Evolutionary conservation across 2,329 filamentous ascomycete genomes (phyloP).

Genomic region (Exophiala mesophila): DNA sequence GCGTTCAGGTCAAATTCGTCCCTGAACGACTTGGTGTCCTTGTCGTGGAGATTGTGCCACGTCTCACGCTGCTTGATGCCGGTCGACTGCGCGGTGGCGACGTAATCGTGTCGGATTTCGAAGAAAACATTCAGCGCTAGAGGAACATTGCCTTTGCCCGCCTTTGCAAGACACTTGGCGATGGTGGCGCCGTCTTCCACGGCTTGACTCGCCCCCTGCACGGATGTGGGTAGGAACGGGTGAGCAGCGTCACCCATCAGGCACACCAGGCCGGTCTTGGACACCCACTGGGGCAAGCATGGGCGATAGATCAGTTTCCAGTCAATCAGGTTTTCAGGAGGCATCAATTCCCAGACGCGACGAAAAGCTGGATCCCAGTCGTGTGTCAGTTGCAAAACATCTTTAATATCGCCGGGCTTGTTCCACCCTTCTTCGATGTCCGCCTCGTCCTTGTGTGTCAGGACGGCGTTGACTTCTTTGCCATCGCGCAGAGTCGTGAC

Average conservation of each 20-base stretch:
- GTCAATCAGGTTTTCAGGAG: slow-evolving; percentile 30
- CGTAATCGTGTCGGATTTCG: slow-evolving; percentile 8
- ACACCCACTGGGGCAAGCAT: slow-evolving; percentile 23
- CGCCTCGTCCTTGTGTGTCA: slow-evolving; percentile 39
- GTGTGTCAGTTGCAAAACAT: slow-evolving; percentile 47
- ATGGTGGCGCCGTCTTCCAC: slow-evolving; percentile 41
- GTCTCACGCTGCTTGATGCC: slow-evolving; percentile 21
- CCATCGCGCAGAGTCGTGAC: slow-evolving; percentile 13
- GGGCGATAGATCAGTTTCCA: slow-evolving; percentile 30
- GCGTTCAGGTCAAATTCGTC: slow-evolving; percentile 6
- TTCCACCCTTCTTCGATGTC: slow-evolving; percentile 54
- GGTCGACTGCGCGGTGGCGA: slow-evolving; percentile 15
- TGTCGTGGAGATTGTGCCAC: slow-evolving; percentile 21
- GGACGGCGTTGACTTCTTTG: slow-evolving; percentile 30
- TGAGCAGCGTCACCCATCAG: slow-evolving; percentile 37
- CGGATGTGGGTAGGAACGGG: slow-evolving; percentile 39
- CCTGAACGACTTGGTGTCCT: slow-evolving; percentile 7
- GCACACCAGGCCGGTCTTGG: slow-evolving; percentile 25
- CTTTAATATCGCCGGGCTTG: slow-evolving; percentile 48
- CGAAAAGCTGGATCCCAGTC: slow-evolving; percentile 49
- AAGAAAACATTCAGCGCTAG: slow-evolving; percentile 11
- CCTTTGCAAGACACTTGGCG: slow-evolving; percentile 14
- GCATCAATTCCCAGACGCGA: slow-evolving; percentile 42
- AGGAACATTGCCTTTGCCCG: slow-evolving; percentile 11
- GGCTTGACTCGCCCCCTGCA: slow-evolving; percentile 39